Conservation (phyloP, 169 alveolate species). For the Babesia divergens region DNA sequence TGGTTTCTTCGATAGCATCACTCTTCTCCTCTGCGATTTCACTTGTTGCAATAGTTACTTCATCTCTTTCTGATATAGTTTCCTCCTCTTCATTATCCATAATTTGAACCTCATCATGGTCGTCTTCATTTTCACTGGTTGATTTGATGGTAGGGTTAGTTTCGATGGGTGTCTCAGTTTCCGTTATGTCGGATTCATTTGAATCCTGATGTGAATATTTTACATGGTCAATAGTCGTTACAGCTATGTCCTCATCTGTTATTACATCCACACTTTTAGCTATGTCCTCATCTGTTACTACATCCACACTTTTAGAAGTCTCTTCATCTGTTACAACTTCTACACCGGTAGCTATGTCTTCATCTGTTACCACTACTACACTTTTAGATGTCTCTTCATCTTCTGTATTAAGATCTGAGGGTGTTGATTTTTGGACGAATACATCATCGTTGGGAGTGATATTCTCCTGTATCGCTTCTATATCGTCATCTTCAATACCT, state of each 20-base stretch:
- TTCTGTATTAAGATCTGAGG: background rate
- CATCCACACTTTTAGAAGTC: no score
- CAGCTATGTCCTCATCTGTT: no score
- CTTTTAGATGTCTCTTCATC: background rate
- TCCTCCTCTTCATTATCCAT: background rate
- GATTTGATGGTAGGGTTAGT: background rate
- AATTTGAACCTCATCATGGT: background rate
- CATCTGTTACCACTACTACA: background rate
- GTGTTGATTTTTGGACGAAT: background rate
- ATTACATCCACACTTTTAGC: no score
- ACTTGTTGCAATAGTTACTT: background rate
- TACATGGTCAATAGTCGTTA: no score
- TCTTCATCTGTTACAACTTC: no score
- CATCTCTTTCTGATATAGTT: background rate
- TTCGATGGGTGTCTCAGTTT: no score
- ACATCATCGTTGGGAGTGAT: no score
- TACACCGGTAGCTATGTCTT: background rate
- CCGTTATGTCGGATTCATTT: no score
- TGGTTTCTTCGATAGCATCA: background rate
- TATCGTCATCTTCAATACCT: no score
- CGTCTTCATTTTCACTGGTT: background rate
- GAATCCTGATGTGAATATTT: no score
- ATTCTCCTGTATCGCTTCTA: no score
- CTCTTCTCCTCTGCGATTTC: background rate
- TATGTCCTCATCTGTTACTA: no score